Evolutionary conservation across 768 basidiomycete genomes (phyloP).

Genomic region (Lactifluus subvellereus): DNA sequence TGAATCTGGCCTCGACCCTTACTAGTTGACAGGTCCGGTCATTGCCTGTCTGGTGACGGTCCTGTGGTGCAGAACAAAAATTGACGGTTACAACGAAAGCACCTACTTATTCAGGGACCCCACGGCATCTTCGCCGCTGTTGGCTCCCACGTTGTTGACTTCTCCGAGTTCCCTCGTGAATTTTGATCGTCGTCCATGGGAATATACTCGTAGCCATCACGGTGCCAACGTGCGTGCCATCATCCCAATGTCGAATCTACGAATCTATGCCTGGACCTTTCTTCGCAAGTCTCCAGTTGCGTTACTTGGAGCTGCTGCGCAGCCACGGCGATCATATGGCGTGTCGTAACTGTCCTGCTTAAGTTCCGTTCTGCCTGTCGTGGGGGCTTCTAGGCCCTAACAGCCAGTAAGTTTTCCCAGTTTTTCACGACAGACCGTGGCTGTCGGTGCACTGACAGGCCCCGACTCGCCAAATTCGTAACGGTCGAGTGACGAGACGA

Average conservation of each 20-base stretch:
- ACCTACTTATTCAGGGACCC: background rate
- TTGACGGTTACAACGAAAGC: background rate
- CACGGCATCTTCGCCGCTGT: conserved; percentile 6
- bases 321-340: conserved; percentile 18
- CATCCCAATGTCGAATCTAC: background rate
- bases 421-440: background rate
- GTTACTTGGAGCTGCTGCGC: background rate
- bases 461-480: background rate
- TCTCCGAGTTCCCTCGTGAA: background rate
- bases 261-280: background rate
- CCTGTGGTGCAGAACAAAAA: background rate
- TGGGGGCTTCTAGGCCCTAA: conserved; percentile 12
- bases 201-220: background rate
- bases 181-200: conserved; percentile 13
- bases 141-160: conserved; percentile 7
- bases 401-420: background rate
- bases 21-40: conserved; percentile 2
- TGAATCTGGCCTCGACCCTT: background rate
- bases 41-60: background rate
- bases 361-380: conserved; percentile 10
- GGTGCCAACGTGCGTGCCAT: conserved; percentile 8
- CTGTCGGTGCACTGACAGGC: background rate
- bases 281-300: background rate
- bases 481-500: background rate
- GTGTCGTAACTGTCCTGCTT: conserved; percentile 10